A percentile compares a stretch with the other conserved stretches of the same genome.
phyloP scores from a whole-genome alignment of 2,329 filamentous ascomycete species.

The Arthrobotrys megalospora region DNA sequence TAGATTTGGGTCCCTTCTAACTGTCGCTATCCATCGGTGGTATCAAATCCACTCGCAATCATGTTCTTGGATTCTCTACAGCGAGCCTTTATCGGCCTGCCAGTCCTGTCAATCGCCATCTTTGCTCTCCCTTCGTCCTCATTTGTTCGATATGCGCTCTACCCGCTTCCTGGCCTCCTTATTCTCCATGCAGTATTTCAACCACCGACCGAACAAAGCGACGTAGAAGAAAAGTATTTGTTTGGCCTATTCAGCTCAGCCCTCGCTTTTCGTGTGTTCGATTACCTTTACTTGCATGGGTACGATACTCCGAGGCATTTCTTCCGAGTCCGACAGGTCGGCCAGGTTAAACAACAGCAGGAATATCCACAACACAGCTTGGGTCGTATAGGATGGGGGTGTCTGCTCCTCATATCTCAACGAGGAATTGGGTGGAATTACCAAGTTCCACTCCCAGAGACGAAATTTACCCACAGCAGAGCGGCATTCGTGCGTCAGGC shows the following conservation, averaged over 20 bases:
- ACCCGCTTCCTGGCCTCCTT: conserved; percentile 30
- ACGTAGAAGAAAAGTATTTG: conserved; percentile 42
- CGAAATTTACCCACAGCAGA: background rate
- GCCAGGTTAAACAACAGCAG: conserved; percentile 3
- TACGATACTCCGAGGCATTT: conserved; percentile 46
- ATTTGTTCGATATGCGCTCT: conserved; percentile 31
- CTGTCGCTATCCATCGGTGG: background rate
- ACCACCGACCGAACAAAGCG: conserved; percentile 21
- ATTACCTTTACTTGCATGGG: conserved; percentile 50
- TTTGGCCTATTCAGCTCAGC: conserved; percentile 30
- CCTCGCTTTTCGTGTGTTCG: conserved; percentile 27
- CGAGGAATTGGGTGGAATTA: conserved; percentile 58
- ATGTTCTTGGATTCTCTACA: conserved; percentile 32
- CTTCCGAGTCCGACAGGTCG: conserved; percentile 16
- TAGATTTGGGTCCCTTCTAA: background rate
- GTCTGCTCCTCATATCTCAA: conserved; percentile 30
- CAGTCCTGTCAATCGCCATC: conserved; percentile 14
- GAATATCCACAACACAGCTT: conserved; percentile 19
- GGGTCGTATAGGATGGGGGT: conserved; percentile 26
- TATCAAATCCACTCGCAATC: background rate
- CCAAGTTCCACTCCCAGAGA: conserved; percentile 36
- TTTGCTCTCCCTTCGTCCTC: conserved; percentile 38
- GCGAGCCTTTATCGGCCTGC: conserved; percentile 37
- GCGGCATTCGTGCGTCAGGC: conserved; percentile 20
- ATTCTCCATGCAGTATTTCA: conserved; percentile 20